Evolutionary conservation across 2,329 filamentous ascomycete genomes (phyloP), one percentile per base, ranked within the genome.

Genomic region (Botryotinia globosa): DNA sequence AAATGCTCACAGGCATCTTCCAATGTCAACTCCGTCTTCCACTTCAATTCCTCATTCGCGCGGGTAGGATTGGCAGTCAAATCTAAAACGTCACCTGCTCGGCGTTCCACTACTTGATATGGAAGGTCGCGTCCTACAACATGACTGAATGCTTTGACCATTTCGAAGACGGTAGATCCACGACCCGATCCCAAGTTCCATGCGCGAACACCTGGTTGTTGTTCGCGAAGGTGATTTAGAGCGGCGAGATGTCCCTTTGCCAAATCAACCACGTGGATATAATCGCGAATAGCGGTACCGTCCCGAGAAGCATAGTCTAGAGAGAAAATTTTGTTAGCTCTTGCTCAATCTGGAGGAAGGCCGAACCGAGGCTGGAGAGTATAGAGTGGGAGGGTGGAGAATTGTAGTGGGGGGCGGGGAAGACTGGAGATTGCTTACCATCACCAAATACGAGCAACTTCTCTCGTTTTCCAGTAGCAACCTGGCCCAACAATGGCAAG

Each of bases 121-220:
- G 92, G 88, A 39, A 99, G 87, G 73, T 96, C 90, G 68, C 90
- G 91, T 75, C 96, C 96, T 34, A 98, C 94, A 29, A 93, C 94
- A 68, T 88, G 84, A 84, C 90, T 92, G 85, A 99, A 99, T 71
- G 96, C 94, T 78, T 95, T 93, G 88, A 99, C 91, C 86, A 99
- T 99, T 82, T 99, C 94, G 81, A 94, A 96, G 73, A 99, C 96
- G 34, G 96, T 99, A 83, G 92, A 97, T 78, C 96, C 96, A 78
- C 92, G 93, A 74, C 96, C 96, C 0, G 94, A 97, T 73, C 97
- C 97, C 77, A 99, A 83, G 84, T 99, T 99, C 95, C 95, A 99
- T 72, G 94, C 94, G 82, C 93, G 92, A 77, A 98, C 92, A 72
- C 96, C 96, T 29, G 96, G 95, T 79, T 94, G 88, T 77, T 95